Conservation (phyloP, 345 rosid genomes). For the Gossypium ekmanianum region DNA sequence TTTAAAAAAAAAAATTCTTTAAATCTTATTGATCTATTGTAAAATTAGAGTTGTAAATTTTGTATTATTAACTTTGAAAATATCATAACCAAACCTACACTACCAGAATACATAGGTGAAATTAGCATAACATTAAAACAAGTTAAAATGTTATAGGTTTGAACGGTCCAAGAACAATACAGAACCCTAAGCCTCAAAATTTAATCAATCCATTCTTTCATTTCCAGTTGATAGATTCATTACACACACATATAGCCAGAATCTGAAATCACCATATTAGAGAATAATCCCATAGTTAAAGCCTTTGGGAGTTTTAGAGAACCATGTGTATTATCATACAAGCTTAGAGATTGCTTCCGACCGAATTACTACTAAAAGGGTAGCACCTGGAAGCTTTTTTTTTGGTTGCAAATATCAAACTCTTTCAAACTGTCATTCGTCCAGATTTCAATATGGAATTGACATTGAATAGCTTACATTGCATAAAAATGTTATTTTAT, state of each 20-base stretch:
- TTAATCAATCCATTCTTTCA: no score
- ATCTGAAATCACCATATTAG: background rate
- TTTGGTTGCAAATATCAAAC: constrained; percentile 18
- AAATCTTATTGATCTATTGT: no score
- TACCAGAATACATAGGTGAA: no score
- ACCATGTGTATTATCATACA: constrained; percentile 26
- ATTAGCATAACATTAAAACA: no score
- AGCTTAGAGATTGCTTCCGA: constrained; percentile 29
- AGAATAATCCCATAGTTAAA: background rate
- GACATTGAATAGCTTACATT: constrained; percentile 38
- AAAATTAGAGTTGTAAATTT: no score
- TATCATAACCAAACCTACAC: no score
- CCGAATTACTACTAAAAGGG: background rate
- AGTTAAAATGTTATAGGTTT: no score
- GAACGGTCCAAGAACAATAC: no score
- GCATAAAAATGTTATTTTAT: constrained; percentile 28
- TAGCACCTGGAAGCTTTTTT: constrained; percentile 25
- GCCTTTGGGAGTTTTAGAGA: background rate
- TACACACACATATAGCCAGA: background rate
- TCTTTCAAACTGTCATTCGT: constrained; percentile 34
- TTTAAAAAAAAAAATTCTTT: no score
- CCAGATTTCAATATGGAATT: constrained; percentile 31
- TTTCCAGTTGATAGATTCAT: background rate
- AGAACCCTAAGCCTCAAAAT: no score
- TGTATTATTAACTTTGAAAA: no score